These are phyloP conservation scores for Dichomitus squalens DNA, from an alignment of 1,284 basidiomycete genomes.

Conservation along the genomic window DNA sequence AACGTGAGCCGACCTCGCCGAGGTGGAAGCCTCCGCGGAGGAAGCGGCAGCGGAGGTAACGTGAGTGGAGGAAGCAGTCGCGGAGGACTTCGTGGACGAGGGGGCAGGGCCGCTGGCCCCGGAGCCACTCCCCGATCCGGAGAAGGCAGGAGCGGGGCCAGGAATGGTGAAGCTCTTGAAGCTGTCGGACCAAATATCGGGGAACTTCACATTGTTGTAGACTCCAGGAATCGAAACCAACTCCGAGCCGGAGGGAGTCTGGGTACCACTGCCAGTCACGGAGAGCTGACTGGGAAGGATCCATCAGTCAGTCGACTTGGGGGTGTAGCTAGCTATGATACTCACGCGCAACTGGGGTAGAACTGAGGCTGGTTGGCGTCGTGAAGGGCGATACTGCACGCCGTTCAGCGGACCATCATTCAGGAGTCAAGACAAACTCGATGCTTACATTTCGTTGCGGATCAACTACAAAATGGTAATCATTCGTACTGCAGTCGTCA, in stretches of 20 bases:
- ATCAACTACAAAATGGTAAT: conserved; percentile 30
- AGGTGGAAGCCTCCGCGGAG: conserved; percentile 16
- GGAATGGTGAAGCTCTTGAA: conserved; percentile 33
- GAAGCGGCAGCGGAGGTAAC: conserved; percentile 11
- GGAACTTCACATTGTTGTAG: conserved; percentile 28
- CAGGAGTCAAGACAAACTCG: too few relatives aligned
- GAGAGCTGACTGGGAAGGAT: conserved; percentile 35
- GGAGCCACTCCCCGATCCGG: conserved; percentile 18
- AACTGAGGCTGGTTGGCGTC: conserved; percentile 30
- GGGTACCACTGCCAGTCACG: conserved; percentile 36
- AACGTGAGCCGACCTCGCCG: conserved; percentile 12
- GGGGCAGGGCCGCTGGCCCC: conserved; percentile 8
- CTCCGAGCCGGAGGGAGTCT: conserved; percentile 29
- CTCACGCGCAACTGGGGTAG: conserved; percentile 37
- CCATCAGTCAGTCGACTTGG: conserved; percentile 14
- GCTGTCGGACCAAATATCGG: conserved; percentile 33
- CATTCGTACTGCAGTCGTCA: not conserved
- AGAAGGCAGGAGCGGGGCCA: conserved; percentile 30
- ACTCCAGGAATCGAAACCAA: conserved; percentile 31
- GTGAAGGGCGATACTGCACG: conserved; percentile 33
- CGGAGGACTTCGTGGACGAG: conserved; percentile 14
- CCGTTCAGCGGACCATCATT: not conserved
- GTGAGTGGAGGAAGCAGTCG: conserved; percentile 3
- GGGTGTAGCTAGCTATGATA: conserved; percentile 3
- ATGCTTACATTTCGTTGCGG: conserved; percentile 37